These are phyloP conservation scores for Mortierella sp. DNA, from an alignment of 371 early-diverging fungal species.

Conservation along the genomic window DNA sequence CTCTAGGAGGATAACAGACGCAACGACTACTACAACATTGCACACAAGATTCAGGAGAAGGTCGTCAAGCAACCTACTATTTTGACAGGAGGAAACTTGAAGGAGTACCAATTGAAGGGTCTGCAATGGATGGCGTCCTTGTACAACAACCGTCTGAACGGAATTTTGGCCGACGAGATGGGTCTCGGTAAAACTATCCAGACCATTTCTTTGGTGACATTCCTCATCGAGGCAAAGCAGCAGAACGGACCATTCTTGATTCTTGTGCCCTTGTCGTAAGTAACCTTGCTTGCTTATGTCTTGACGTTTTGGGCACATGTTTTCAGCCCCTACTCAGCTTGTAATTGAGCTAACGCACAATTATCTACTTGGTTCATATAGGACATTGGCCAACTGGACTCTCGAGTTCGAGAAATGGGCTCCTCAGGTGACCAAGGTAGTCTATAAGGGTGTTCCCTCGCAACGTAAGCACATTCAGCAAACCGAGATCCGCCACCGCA, in stretches of 20 bases:
- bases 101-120: conserved; percentile 98
- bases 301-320: background rate
- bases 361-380: background rate
- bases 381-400: conserved; percentile 97
- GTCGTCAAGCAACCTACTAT: conserved; percentile 85
- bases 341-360: background rate
- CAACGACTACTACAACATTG: conserved; percentile 88
- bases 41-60: conserved; percentile 87
- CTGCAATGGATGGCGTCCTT: conserved; percentile 99
- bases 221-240: conserved; percentile 92
- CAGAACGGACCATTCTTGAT: conserved; percentile 96
- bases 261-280: conserved; percentile 92
- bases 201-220: conserved; percentile 96
- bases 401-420: conserved; percentile 99
- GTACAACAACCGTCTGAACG: conserved; percentile 96
- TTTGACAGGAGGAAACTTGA: conserved; percentile 90
- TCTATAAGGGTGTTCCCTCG: conserved; percentile 91
- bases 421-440: conserved; percentile 90
- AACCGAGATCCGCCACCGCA: conserved; percentile 78
- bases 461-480: conserved; percentile 83
- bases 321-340: background rate
- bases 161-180: conserved; percentile 99
- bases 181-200: conserved; percentile 98
- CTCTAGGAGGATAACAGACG: conserved; percentile 63
- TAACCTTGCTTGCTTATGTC: conserved; percentile 47